These are phyloP conservation scores for Friedmanniomyces endolithicus DNA, from an alignment of 495 filamentous ascomycete species.

Conservation along the genomic window DNA sequence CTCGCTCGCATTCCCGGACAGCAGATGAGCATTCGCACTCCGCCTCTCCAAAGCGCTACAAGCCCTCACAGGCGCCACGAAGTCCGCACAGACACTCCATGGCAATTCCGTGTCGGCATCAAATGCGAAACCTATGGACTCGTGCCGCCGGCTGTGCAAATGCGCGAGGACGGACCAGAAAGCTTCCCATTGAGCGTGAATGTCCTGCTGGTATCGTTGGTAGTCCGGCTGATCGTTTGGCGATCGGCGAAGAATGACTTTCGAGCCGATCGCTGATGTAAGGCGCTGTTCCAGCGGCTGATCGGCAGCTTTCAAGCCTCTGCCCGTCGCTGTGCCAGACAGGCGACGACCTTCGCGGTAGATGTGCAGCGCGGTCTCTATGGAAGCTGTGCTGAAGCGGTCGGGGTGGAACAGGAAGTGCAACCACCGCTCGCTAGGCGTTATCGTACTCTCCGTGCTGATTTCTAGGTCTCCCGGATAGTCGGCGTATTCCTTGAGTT, in stretches of 20 bases:
- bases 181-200: constrained; percentile 74
- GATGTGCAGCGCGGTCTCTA: constrained; percentile 69
- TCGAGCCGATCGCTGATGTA: constrained; percentile 53
- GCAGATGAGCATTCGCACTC: constrained; percentile 38
- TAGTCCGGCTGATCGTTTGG: constrained; percentile 58
- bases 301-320: constrained; percentile 26
- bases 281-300: constrained; percentile 52
- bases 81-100: constrained; percentile 71
- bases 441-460: neutral
- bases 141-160: constrained; percentile 71
- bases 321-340: neutral
- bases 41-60: constrained; percentile 68
- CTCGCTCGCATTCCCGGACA: constrained; percentile 5
- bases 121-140: constrained; percentile 61
- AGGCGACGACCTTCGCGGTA: constrained; percentile 36
- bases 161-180: constrained; percentile 78
- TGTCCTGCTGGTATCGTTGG: constrained; percentile 53
- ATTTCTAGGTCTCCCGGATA: constrained; percentile 23
- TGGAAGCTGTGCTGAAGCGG: constrained; percentile 56
- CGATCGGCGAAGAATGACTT: constrained; percentile 46
- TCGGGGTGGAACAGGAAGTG: constrained; percentile 68
- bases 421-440: constrained; percentile 27
- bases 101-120: constrained; percentile 60
- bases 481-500: constrained; percentile 15
- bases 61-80: constrained; percentile 61